Evolutionary conservation across 306 rosid species (phyloP), one percentile per base, ranked within the genome.

Genomic region (Bauhinia variegata): DNA sequence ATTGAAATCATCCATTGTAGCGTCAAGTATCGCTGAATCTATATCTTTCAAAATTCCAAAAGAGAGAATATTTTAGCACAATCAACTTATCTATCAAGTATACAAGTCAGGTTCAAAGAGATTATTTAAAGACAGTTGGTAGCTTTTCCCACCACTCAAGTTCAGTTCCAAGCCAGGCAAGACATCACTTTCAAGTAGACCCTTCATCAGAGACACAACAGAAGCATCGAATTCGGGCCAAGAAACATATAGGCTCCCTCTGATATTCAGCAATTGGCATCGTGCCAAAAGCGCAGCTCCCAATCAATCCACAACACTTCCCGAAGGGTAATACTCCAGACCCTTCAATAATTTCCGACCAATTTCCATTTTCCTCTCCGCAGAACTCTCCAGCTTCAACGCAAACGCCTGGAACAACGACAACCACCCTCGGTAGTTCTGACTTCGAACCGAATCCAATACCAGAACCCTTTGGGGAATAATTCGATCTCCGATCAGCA

Each of bases 281-380:
- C 84, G 62, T 0, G 80, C 87, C 56, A 93, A 57, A 63, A 93
- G 14, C 0, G 99, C 89, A 12, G 99, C 99, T 2, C 75, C 84
- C 31, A 90, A 31, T 15, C 97, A 96, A 41, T 90, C 97, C 6
- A 86, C 84, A 36, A 93, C 85, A 47, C 99, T 93, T 18, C 92
- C 99, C 3, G 95, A 88, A 0, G 99, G 95, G 50, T 85, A 85
- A 70, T 81, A 88, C 58, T 76, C 86, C 60, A 88, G 17, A 3
- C 67, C 77, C 11, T 41, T 68, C 13, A 88, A 38, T 58, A 82
- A 28, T 43, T 74, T 74, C 23, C 75, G 76, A 5, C 34, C 63
- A 9, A 15, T 23, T 1, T n/a, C n/a, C 12, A 13, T 52, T 65
- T 70, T 88, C 55, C 80, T 70, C 65, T 85, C 96, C 0, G 85